Base-by-base conservation (phyloP, 129 eudicot species). In the Tanacetum coccineum region DNA sequence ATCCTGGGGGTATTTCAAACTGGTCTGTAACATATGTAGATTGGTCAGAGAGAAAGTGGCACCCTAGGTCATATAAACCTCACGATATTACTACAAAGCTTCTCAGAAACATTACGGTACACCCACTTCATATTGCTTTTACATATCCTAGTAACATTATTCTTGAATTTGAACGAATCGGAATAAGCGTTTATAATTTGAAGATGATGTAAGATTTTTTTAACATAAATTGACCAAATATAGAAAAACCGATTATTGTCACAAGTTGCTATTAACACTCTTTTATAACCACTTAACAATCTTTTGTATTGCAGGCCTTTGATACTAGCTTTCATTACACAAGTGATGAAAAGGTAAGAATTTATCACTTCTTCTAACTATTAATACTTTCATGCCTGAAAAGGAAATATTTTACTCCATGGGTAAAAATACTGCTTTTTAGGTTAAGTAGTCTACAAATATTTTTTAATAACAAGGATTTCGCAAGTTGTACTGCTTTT, bases 21-120 rank as follows among this genome's bases (percentile, higher is more conserved):
- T 86, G 92, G 85, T 89, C 96, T 15, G 95, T 89, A 78, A 89
- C 96, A 52, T 79, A 71, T 64, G 90, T 84, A 26, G 96, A 89
- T 75, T 89, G 96, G 96, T 89, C 96, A 21, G 96, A 89, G 72
- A 76, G 89, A 79, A 89, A 89, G 76, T 89, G 96, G 96, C 96
- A 89, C 78, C 96, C 96, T 12, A 89, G 68, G 69, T 83, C 89
- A 63, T 89, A 79, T 71, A 72, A 65, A 68, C 70, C 87, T 66
- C 81, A 70, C 30, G 96, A 89, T 78, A 67, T 83, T 48, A 71
- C 94, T 49, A 61, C 69, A 55, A 79, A 72, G 74, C 90, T 86
- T 72, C 72, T 89, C 47, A 83, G 58, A 75, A 89, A 87, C 80
- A 73, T 89, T 49, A 80, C 90, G 58, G 96, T 88, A 85, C 9